Evolutionary conservation across 31 red algal genomes (phyloP), one percentile per base, ranked within the genome.

Genomic region (Endocladia muricata): DNA sequence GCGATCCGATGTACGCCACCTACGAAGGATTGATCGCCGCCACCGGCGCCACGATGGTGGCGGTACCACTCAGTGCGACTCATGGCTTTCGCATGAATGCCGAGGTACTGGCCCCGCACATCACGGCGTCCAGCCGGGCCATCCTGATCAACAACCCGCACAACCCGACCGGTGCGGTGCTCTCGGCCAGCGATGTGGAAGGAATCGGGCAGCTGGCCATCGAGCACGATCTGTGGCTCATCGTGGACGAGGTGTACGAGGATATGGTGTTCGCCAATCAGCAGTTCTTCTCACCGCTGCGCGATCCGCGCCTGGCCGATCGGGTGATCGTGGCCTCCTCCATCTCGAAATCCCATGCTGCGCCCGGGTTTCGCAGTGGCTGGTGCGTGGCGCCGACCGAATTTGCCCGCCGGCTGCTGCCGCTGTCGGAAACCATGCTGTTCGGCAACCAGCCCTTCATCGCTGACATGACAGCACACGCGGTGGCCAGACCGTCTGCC

Each of bases 101-200:
- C 11, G 60, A 66, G 41, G 66, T 55, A 6, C 73, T 97, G 8
- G 73, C 68, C 19, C 55, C 54, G 19, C 67, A 56, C 1, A 68
- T 97, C 19, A 65, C 38, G 32, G 37, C 84, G 25, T 23, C 48
- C 13, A 97, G 84, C 38, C 87, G 87, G 1, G 32, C 90, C 3
- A 37, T 98, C 2, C 68, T 98, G 21, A 9, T 98, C 21, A 98
- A 98, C 48, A 88, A 85, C 13, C 95, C 95, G 29, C 74, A 84
- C 22, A 98, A 98, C 67, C 95, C 95, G 6, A 98, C 95, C 15
- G 95, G 95, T 23, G 87, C 87, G 6, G 90, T 49, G 11, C 11
- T 49, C 44, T 19, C 44, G 44, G 11, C 19, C 28, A 72, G 78
- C 22, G 90, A 81, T 47, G 47, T 88, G 51, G 19, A 77, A 36